These are phyloP conservation scores for Penicillium crustosum DNA, from an alignment of 2,329 filamentous ascomycete species.

Conservation along the genomic window DNA sequence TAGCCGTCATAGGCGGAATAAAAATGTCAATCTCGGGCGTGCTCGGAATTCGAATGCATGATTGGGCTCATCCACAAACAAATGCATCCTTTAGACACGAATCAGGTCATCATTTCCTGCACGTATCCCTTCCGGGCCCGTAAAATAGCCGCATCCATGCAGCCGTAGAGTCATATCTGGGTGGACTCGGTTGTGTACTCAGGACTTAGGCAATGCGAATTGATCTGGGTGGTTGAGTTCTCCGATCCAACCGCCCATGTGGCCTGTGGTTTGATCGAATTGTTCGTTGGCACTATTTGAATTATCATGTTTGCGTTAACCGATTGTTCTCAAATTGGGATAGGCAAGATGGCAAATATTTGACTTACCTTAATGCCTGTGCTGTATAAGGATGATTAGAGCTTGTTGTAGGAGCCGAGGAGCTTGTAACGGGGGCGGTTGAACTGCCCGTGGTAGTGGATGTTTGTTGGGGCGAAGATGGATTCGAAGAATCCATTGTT, in stretches of 20 bases:
- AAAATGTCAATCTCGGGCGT: not conserved
- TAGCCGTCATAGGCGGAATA: not conserved
- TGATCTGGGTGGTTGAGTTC: not conserved
- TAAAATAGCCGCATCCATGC: not conserved
- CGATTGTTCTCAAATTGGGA: accelerated
- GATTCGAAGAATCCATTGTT: not conserved
- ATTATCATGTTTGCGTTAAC: not conserved
- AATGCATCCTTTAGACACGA: not conserved
- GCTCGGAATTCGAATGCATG: not conserved
- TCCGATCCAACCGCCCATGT: not conserved
- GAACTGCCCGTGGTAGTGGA: not conserved
- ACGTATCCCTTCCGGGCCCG: not conserved
- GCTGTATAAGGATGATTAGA: not conserved
- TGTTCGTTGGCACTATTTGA: not conserved
- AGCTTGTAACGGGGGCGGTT: not conserved
- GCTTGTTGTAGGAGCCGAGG: not conserved
- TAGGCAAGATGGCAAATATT: not conserved
- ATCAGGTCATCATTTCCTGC: not conserved
- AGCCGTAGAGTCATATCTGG: not conserved
- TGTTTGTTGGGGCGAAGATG: not conserved
- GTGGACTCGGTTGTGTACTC: not conserved
- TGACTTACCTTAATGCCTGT: not conserved
- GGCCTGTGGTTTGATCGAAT: not conserved
- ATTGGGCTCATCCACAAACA: not conserved
- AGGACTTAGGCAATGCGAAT: not conserved